Conservation (phyloP, 2,329 filamentous ascomycete genomes). For the Trichoderma asperellum region DNA sequence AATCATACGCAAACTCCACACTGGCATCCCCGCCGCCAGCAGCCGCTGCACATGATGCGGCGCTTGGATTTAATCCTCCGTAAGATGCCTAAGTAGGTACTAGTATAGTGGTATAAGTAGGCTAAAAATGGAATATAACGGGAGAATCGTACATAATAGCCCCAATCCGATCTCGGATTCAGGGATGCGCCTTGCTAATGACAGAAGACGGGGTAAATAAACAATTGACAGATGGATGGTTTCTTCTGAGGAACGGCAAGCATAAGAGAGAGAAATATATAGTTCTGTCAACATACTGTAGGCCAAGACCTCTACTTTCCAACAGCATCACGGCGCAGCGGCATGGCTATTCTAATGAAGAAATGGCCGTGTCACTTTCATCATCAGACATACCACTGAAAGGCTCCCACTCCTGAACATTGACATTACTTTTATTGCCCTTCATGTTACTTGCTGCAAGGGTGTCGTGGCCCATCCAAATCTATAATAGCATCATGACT, state of each 20-base stretch:
- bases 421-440: not conserved
- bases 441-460: not conserved
- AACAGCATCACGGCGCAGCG: not conserved
- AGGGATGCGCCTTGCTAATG: not conserved
- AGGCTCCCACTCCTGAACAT: not conserved
- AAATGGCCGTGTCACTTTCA: not conserved
- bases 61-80: slow-evolving; percentile 1
- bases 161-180: not conserved
- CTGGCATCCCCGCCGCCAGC: slow-evolving; percentile 14
- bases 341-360: not conserved
- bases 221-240: not conserved
- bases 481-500: slow-evolving; percentile 38
- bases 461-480: slow-evolving; percentile 41
- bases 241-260: not conserved
- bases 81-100: slow-evolving; percentile 18
- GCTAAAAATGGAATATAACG: slow-evolving; percentile 18
- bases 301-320: not conserved
- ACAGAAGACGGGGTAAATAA: not conserved
- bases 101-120: not conserved
- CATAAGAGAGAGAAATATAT: not conserved
- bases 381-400: not conserved
- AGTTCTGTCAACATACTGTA: not conserved
- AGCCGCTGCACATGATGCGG: slow-evolving; percentile 24
- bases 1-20: slow-evolving; percentile 2
- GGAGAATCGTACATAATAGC: not conserved